A percentile compares a stretch with the other conserved stretches of the same genome.
Conservation (phyloP, 2,329 filamentous ascomycete species). For the Phyllosticta citribraziliensis region DNA sequence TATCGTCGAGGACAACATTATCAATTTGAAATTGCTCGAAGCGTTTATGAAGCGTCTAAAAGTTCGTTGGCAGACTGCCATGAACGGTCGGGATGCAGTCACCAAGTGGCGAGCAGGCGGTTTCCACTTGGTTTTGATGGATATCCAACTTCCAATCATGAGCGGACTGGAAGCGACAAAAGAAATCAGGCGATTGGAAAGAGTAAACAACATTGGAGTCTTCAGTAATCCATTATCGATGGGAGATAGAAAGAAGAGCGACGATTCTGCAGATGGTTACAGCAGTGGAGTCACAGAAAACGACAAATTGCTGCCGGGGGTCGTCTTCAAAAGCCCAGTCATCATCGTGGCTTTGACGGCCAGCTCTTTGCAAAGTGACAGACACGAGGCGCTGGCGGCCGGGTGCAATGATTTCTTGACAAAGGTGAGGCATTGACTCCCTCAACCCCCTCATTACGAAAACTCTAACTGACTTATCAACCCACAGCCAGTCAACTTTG, state of each 20-base stretch:
- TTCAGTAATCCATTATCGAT: conserved; percentile 46
- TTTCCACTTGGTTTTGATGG: conserved; percentile 95
- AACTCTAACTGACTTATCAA: not conserved
- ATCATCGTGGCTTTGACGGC: conserved; percentile 97
- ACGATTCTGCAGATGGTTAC: conserved; percentile 14
- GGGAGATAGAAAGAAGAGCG: conserved; percentile 24
- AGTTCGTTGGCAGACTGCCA: conserved; percentile 93
- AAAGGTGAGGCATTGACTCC: conserved; percentile 52
- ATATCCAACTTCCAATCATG: conserved; percentile 96
- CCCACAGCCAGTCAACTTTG: conserved; percentile 81
- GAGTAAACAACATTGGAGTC: conserved; percentile 85
- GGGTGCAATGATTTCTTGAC: conserved; percentile 98
- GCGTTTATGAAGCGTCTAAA: conserved; percentile 94
- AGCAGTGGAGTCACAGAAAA: conserved; percentile 43
- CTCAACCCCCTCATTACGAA: too few relatives aligned
- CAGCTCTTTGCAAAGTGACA: conserved; percentile 86
- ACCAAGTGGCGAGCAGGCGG: conserved; percentile 87
- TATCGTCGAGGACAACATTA: conserved; percentile 97
- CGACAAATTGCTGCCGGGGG: conserved; percentile 56
- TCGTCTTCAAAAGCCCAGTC: conserved; percentile 86
- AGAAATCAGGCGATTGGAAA: conserved; percentile 82
- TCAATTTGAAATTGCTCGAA: conserved; percentile 87
- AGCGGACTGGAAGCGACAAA: conserved; percentile 89
- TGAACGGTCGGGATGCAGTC: conserved; percentile 89
- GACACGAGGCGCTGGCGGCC: conserved; percentile 86